A percentile compares a stretch with the other conserved stretches of the same genome.
These are phyloP conservation scores for Pezicula radicicola DNA, from an alignment of 2,329 filamentous ascomycete species.

Conservation along the genomic window DNA sequence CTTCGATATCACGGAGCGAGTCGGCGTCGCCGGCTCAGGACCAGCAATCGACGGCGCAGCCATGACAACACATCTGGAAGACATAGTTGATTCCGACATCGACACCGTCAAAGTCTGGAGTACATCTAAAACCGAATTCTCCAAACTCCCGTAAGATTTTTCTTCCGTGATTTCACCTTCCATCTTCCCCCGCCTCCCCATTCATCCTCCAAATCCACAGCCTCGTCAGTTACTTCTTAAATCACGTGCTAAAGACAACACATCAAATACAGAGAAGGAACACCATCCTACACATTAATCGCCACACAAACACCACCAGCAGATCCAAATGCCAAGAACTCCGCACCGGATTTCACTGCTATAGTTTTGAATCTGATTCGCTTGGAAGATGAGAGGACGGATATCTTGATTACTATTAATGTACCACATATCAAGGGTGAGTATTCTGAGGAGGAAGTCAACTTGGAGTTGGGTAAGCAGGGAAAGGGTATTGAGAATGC, in stretches of 20 bases:
- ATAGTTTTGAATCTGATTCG: constrained; percentile 77
- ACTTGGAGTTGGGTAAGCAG: constrained; percentile 61
- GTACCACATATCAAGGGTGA: constrained; percentile 78
- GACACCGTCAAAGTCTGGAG: constrained; percentile 66
- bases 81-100: constrained; percentile 62
- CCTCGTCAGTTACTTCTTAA: not conserved
- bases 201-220: constrained; percentile 11
- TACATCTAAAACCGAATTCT: constrained; percentile 58
- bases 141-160: constrained; percentile 39
- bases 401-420: constrained; percentile 83
- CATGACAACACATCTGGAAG: constrained; percentile 65
- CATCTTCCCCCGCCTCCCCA: constrained; percentile 2
- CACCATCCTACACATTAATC: constrained; percentile 66
- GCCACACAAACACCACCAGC: constrained; percentile 55
- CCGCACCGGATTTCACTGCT: constrained; percentile 58
- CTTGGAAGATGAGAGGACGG: constrained; percentile 71
- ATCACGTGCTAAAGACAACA: constrained; percentile 8
- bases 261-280: constrained; percentile 36
- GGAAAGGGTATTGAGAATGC: constrained; percentile 67
- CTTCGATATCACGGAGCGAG: constrained; percentile 84
- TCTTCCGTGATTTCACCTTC: not conserved
- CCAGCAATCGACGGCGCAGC: constrained; percentile 68
- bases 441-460: constrained; percentile 70
- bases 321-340: constrained; percentile 28
- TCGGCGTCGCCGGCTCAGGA: constrained; percentile 51